Base-by-base conservation (phyloP, 2,329 filamentous ascomycete species). In the Fusarium denticulatum region DNA sequence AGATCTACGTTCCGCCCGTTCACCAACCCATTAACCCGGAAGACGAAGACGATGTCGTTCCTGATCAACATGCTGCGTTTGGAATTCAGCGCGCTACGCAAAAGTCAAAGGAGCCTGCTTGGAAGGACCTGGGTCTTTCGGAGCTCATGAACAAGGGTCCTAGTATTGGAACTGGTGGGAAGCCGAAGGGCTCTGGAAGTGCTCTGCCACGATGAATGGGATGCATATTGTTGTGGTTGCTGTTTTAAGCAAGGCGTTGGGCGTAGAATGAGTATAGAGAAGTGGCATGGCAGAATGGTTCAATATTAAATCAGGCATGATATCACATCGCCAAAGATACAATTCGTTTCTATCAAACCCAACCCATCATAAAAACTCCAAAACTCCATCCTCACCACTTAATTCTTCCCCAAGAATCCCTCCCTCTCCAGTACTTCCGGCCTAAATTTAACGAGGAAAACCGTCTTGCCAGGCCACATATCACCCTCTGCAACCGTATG, bases 381-480 rank as follows among this genome's bases (percentile, higher is more conserved):
- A 47, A 71, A 67, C 75, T 74, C 71, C 68, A 72, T 66, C 28
- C 34, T 59, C 50, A 28, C 42, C 62, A 12, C 55, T n/a, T 71
- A 87, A 60, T 79, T 83, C 83, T 92, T 90, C 66, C 90, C 92
- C 77, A 97, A 81, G 78, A 94, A 93, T 69, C 92, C 92, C 87
- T 99, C 96, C 81, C 96, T 87, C 86, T 98, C 96, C 82, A 98
- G 86, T 46, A 98, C 96, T 81, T 94, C 93, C n/a, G 91, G 88
- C 74, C 94, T 91, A 81, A 99, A 99, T 83, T 96, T 95, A 79
- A 99, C 91, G 81, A 99, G 83, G 80, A 98, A 99, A 37, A 99
- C 95, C 47, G 96, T 99, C 86, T 96, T 94, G 39, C 94, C 94
- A 0, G 96, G 96, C 95, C 96, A 98, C 90, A 98, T 92, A 79